Percentiles rank a stretch among this genome's conserved stretches.
phyloP scores from a whole-genome alignment of 1,284 basidiomycete genomes.

The Ganoderma lucidum region DNA sequence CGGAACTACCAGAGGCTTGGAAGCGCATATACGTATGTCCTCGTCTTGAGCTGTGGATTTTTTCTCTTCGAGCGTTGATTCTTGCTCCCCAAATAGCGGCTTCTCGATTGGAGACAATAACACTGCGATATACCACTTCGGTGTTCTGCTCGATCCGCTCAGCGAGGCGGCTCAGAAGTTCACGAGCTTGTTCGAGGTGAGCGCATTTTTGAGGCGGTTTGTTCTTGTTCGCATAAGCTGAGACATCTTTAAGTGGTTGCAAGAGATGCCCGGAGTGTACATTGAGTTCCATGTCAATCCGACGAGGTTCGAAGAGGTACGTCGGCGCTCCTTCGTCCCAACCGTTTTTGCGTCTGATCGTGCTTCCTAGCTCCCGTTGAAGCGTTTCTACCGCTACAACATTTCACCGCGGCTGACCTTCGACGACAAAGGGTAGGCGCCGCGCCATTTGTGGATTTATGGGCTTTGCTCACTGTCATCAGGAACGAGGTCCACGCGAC shows the following conservation, averaged over 20 bases:
- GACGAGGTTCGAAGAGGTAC: constrained; percentile 68
- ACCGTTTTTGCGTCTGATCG: background rate
- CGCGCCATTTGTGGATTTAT: background rate
- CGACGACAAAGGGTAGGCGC: constrained; percentile 72
- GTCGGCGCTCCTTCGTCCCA: constrained; percentile 24
- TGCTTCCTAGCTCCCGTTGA: constrained; percentile 79
- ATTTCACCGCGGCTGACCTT: constrained; percentile 69
- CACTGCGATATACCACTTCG: constrained; percentile 77
- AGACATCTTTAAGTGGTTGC: constrained; percentile 56
- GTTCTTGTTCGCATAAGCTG: constrained; percentile 7
- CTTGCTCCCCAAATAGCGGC: constrained; percentile 50
- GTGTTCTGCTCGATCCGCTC: constrained; percentile 84
- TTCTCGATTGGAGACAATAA: constrained; percentile 75
- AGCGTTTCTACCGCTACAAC: constrained; percentile 92
- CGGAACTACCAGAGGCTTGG: constrained; percentile 67
- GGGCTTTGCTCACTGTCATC: background rate
- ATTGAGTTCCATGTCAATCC: constrained; percentile 85
- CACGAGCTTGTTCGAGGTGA: constrained; percentile 79
- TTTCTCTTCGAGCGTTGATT: background rate
- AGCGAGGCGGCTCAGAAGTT: constrained; percentile 88
- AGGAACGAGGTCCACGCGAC: constrained; percentile 64
- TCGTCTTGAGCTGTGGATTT: background rate
- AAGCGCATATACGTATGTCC: constrained; percentile 66
- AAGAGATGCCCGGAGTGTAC: constrained; percentile 67
- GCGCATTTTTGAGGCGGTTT: constrained; percentile 20